phyloP scores from a whole-genome alignment of 306 rosid species.

The Astragalus membranaceus region DNA sequence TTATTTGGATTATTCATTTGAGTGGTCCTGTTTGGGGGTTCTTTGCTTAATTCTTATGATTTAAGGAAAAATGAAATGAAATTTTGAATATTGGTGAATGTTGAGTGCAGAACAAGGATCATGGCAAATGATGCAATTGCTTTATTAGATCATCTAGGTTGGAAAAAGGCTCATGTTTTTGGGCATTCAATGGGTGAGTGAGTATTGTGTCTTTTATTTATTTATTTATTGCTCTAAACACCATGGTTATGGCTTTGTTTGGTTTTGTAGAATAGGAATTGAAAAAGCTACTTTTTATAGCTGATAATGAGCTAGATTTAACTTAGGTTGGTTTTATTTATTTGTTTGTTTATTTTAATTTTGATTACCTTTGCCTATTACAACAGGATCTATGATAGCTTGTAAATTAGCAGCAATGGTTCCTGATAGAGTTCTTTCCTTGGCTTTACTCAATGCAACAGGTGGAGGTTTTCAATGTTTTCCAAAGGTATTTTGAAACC shows the following conservation, averaged over 20 bases:
- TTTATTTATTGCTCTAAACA: too few relatives aligned
- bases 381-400: conserved; percentile 89
- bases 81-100: not conserved
- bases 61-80: not conserved
- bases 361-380: not conserved
- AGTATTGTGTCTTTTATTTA: not conserved
- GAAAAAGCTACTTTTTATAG: not conserved
- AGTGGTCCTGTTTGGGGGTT: not conserved
- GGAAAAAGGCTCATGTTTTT: conserved; percentile 84
- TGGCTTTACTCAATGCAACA: conserved; percentile 86
- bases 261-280: not conserved
- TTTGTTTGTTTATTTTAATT: not conserved
- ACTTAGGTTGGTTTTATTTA: not conserved
- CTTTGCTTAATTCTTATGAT: not conserved
- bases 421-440: conserved; percentile 69
- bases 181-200: conserved; percentile 98
- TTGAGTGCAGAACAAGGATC: conserved; percentile 62
- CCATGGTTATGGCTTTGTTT: too few relatives aligned
- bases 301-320: not conserved
- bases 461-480: conserved; percentile 92
- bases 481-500: conserved; percentile 55
- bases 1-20: not conserved
- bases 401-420: conserved; percentile 85
- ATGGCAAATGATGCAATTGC: conserved; percentile 94
- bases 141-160: conserved; percentile 80